A percentile compares a stretch with the other conserved stretches of the same genome.
Evolutionary conservation across 331 rosid species (phyloP).

Genomic region (Quercus tomentella): DNA sequence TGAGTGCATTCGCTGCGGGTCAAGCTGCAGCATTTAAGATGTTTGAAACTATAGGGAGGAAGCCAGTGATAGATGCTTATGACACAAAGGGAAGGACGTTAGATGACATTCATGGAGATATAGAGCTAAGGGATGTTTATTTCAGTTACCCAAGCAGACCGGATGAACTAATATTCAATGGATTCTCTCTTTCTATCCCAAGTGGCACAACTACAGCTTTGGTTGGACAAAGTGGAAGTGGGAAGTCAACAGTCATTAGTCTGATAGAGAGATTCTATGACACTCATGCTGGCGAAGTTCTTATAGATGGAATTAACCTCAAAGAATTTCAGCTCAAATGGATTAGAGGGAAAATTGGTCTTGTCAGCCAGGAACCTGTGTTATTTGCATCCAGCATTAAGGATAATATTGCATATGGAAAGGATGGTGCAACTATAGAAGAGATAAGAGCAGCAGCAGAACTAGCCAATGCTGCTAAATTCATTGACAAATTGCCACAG

Average conservation of each 20-base stretch:
- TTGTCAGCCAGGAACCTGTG: conserved; percentile 39
- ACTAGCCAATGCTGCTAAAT: conserved; percentile 52
- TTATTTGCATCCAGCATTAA: conserved; percentile 28
- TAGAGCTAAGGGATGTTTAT: conserved; percentile 22
- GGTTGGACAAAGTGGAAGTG: conserved; percentile 43
- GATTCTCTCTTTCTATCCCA: conserved; percentile 25
- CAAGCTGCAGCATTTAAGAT: conserved; percentile 42
- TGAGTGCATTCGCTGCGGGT: conserved; percentile 32
- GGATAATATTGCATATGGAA: conserved; percentile 32
- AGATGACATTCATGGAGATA: conserved; percentile 30
- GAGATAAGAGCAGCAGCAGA: conserved; percentile 41
- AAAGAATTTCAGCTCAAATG: conserved; percentile 16
- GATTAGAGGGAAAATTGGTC: conserved; percentile 35
- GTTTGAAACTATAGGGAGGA: conserved; percentile 30
- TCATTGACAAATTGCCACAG: conserved; percentile 60
- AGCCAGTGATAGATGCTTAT: conserved; percentile 29
- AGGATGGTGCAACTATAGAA: conserved; percentile 28
- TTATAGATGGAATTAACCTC: conserved; percentile 25
- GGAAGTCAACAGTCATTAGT: conserved; percentile 36
- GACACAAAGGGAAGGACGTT: conserved; percentile 14
- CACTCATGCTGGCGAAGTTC: conserved; percentile 34
- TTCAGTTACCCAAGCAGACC: conserved; percentile 37
- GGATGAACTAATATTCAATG: conserved; percentile 22
- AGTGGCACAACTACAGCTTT: conserved; percentile 35
- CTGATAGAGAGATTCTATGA: conserved; percentile 38